Evolutionary conservation across 2,329 filamentous ascomycete species (phyloP), one percentile per base, ranked within the genome.

Genomic region (Penicillium sp.): DNA sequence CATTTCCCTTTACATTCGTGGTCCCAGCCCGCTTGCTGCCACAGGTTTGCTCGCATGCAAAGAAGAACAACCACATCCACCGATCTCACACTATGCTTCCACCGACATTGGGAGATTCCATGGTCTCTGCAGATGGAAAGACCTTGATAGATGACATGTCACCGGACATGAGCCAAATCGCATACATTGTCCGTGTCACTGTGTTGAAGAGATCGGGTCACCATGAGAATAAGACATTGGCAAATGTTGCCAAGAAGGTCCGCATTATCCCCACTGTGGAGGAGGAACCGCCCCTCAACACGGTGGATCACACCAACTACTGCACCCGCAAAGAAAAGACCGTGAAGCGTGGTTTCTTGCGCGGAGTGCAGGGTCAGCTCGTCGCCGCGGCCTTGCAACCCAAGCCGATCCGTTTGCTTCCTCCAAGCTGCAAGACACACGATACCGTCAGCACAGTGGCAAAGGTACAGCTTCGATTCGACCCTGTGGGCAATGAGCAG

Each of bases 1-100:
- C 71, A 9, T 85, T 88, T 56, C 83, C 84, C 1, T 89, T 89
- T 68, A 81, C 80, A 26, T 89, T 89, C 65, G 84, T 85, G 54
- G 78, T 89, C 1, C 87, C 87, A 0, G 76, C 82, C 33, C 80
- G 81, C 19, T 74, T 89, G 4, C 79, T 89, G 0, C 85, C 85
- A 6, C 80, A 81, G 59, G 73, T 83, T 46, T 89, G 87, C 72
- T 75, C 74, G 19, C 86, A 89, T 71, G 64, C 68, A 39, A 77
- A 79, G 19, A 75, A 75, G 24, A 81, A 82, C 58, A 73, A 78
- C 26, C 77, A 82, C 37, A 75, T 88, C 52, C 78, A 80, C 53
- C 75, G 81, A 22, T 79, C 79, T 1, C 87, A 89, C 68, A 74
- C 84, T 2, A 75, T 81, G 63, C 76, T 88, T 0, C 87, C 87